Conservation (phyloP, 768 basidiomycete species). For the Tricholoma sp. region DNA sequence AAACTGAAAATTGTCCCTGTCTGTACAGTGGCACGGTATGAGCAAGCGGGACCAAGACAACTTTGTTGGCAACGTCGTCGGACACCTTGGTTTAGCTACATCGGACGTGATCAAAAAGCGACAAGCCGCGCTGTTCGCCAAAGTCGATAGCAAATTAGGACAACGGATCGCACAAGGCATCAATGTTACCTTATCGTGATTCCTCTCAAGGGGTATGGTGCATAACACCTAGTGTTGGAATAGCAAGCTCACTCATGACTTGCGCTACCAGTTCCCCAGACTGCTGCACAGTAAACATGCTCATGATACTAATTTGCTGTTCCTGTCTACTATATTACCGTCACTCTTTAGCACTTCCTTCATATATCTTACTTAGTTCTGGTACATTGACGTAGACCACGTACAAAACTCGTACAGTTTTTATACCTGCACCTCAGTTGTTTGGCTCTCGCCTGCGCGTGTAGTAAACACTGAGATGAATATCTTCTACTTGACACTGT, state of each 20-base stretch:
- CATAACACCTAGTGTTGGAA: neutral
- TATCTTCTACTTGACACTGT: too few species aligned
- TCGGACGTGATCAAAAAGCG: slow-evolving; percentile 23
- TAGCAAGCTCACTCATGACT: neutral
- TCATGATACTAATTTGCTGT: too few species aligned
- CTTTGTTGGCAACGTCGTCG: slow-evolving; percentile 32
- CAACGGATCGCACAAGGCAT: slow-evolving; percentile 28
- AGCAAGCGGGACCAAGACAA: slow-evolving; percentile 29
- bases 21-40: slow-evolving; percentile 26
- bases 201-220: too few species aligned
- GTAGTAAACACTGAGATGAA: too few species aligned
- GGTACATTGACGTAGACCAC: too few species aligned
- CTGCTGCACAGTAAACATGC: neutral
- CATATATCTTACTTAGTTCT: too few species aligned
- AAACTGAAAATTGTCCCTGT: neutral
- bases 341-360: too few species aligned
- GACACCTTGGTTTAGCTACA: slow-evolving; percentile 30
- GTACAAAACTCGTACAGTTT: too few species aligned
- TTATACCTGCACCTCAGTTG: too few species aligned
- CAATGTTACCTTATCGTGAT: slow-evolving; percentile 11
- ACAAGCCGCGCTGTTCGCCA: slow-evolving; percentile 29
- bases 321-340: too few species aligned
- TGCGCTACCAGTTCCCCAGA: neutral
- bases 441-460: too few species aligned
- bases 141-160: slow-evolving; percentile 31